Evolutionary conservation across 2,329 filamentous ascomycete genomes (phyloP).

Genomic region (Pezicula neosporulosa): DNA sequence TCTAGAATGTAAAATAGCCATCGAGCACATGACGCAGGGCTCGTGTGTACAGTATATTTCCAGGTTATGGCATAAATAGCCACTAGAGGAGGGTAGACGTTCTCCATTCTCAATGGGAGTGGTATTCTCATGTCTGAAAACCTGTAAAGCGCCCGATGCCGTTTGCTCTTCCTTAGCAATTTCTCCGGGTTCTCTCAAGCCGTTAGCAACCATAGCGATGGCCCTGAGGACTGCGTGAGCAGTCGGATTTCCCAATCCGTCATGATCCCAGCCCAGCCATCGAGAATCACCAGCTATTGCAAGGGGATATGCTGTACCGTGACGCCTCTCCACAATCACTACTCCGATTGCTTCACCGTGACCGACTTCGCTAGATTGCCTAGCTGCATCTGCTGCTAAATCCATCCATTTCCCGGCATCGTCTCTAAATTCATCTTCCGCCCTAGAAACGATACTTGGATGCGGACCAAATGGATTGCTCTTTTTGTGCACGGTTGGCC

Average conservation of each 20-base stretch:
- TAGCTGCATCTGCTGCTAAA: slow-evolving; percentile 61
- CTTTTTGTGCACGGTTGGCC: slow-evolving; percentile 83
- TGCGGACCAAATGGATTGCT: slow-evolving; percentile 85
- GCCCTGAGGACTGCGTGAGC: slow-evolving; percentile 75
- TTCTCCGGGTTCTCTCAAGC: slow-evolving; percentile 36
- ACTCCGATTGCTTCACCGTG: slow-evolving; percentile 70
- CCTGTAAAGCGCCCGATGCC: slow-evolving; percentile 33
- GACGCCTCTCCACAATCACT: slow-evolving; percentile 61
- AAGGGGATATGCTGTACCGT: slow-evolving; percentile 43
- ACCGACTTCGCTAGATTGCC: slow-evolving; percentile 51
- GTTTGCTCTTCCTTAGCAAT: slow-evolving; percentile 15
- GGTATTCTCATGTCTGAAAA: slow-evolving; percentile 66
- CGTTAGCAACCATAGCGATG: slow-evolving; percentile 75
- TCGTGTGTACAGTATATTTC: slow-evolving; percentile 95
- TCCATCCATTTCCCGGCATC: slow-evolving; percentile 65
- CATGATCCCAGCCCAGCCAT: slow-evolving; percentile 51
- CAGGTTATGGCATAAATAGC: slow-evolving; percentile 90
- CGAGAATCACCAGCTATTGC: slow-evolving; percentile 75
- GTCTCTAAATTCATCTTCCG: slow-evolving; percentile 63
- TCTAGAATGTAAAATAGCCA: slow-evolving; percentile 91
- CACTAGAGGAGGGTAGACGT: slow-evolving; percentile 64
- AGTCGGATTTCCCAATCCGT: slow-evolving; percentile 66
- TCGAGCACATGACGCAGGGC: slow-evolving; percentile 93
- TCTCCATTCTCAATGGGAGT: slow-evolving; percentile 57
- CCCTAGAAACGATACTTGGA: slow-evolving; percentile 67